These are phyloP conservation scores for Gossypium mustelinum DNA, from an alignment of 345 rosid genomes.

Conservation along the genomic window DNA sequence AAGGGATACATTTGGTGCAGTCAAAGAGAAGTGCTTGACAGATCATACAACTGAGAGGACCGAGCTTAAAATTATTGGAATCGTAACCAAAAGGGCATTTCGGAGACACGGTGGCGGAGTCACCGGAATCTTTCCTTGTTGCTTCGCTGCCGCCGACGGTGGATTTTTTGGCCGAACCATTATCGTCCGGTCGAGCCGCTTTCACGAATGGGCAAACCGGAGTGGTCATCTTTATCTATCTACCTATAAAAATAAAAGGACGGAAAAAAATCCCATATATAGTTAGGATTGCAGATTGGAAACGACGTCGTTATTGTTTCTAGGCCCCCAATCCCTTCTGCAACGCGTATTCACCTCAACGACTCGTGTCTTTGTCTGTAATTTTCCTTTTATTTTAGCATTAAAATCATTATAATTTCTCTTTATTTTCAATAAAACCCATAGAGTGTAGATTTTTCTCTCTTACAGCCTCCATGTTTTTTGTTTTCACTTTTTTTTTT, in stretches of 20 bases:
- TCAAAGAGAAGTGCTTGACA: slow-evolving; percentile 90
- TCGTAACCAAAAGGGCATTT: slow-evolving; percentile 96
- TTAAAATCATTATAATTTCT: not conserved
- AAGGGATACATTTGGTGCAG: slow-evolving; percentile 76
- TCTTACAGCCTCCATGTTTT: not conserved
- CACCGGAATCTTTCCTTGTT: slow-evolving; percentile 34
- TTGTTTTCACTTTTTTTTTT: not conserved
- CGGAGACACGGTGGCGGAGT: slow-evolving; percentile 46
- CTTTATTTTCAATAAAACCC: not conserved
- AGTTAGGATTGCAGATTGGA: not conserved
- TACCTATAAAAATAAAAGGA: not conserved
- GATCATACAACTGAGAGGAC: slow-evolving; percentile 89
- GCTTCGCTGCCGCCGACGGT: slow-evolving; percentile 27
- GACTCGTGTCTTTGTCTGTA: not conserved
- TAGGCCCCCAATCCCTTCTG: not conserved
- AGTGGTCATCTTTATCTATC: slow-evolving; percentile 37
- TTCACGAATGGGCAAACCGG: slow-evolving; percentile 84
- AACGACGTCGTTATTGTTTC: not conserved
- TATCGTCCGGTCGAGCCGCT: slow-evolving; percentile 62
- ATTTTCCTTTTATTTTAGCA: not conserved
- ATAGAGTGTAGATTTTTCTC: not conserved
- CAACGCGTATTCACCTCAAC: not conserved
- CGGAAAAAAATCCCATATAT: not conserved
- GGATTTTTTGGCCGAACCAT: slow-evolving; percentile 21
- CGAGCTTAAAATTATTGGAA: slow-evolving; percentile 86